These are phyloP conservation scores for Symmetrospora coprosmae DNA, from an alignment of 768 basidiomycete genomes.

Conservation along the genomic window DNA sequence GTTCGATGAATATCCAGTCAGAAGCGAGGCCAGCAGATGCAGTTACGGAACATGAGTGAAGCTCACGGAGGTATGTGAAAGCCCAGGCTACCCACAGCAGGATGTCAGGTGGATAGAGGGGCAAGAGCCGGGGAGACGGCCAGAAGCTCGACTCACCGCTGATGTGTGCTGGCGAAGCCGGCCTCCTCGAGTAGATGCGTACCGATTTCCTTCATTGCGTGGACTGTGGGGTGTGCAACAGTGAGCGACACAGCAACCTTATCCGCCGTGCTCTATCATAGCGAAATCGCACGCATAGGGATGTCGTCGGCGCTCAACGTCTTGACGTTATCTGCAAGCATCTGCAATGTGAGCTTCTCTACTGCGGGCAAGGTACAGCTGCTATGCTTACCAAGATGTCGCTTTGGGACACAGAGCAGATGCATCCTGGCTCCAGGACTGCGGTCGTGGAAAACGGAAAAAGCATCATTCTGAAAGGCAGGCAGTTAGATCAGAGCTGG, in stretches of 20 bases:
- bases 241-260: neutral
- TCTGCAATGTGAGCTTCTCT: conserved; percentile 5
- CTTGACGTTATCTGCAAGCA: conserved; percentile 46
- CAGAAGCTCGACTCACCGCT: conserved; percentile 43
- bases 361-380: neutral
- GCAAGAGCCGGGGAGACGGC: neutral
- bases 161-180: conserved; percentile 37
- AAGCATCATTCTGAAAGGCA: conserved; percentile 34
- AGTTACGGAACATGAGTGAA: too few relatives aligned
- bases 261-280: neutral
- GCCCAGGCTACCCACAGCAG: conserved; percentile 63
- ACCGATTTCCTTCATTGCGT: conserved; percentile 45
- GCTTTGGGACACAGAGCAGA: conserved; percentile 38
- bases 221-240: conserved; percentile 36
- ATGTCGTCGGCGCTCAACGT: conserved; percentile 42
- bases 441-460: conserved; percentile 38
- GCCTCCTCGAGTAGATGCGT: conserved; percentile 44
- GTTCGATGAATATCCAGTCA: too few relatives aligned
- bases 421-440: conserved; percentile 38
- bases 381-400: conserved; percentile 38
- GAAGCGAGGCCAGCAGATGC: too few relatives aligned
- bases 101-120: neutral
- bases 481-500: neutral
- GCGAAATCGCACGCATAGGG: conserved; percentile 41
- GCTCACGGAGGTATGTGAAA: conserved; percentile 59